Evolutionary conservation across 106 monocot genomes (phyloP).

Genomic region (Allium fistulosum): DNA sequence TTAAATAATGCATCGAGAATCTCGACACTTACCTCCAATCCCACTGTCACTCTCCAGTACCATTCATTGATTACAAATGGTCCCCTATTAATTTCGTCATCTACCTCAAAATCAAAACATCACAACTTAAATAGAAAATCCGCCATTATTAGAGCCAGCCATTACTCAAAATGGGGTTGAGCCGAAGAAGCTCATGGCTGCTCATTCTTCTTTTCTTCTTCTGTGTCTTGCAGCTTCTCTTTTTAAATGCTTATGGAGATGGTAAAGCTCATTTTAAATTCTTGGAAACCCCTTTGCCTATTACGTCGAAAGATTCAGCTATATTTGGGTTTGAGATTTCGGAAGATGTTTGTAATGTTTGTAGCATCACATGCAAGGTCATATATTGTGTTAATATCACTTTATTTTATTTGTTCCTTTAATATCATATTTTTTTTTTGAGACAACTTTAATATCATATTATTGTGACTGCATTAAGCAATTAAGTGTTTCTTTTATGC

Average conservation of each 20-base stretch:
- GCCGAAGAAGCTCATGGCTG: constrained; percentile 14
- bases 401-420: not conserved
- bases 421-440: not conserved
- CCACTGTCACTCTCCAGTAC: constrained; percentile 1
- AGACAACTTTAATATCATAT: not conserved
- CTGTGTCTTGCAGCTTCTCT: not conserved
- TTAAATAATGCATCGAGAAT: constrained; percentile 1
- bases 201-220: constrained; percentile 8
- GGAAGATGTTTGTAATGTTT: constrained; percentile 21
- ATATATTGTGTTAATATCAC: not conserved
- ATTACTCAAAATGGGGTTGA: constrained; percentile 18
- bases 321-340: constrained; percentile 42
- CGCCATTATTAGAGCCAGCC: not conserved
- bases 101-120: constrained; percentile 5
- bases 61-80: constrained; percentile 5
- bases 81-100: not conserved
- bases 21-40: not conserved
- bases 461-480: not conserved
- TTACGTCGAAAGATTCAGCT: constrained; percentile 36
- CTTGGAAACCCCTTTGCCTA: constrained; percentile 19
- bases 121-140: not conserved
- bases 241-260: constrained; percentile 9
- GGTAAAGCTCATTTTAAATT: constrained; percentile 20
- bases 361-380: constrained; percentile 51
- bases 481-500: not conserved